Conservation (phyloP, 2,329 filamentous ascomycete genomes). For the Trichoderma sp. region DNA sequence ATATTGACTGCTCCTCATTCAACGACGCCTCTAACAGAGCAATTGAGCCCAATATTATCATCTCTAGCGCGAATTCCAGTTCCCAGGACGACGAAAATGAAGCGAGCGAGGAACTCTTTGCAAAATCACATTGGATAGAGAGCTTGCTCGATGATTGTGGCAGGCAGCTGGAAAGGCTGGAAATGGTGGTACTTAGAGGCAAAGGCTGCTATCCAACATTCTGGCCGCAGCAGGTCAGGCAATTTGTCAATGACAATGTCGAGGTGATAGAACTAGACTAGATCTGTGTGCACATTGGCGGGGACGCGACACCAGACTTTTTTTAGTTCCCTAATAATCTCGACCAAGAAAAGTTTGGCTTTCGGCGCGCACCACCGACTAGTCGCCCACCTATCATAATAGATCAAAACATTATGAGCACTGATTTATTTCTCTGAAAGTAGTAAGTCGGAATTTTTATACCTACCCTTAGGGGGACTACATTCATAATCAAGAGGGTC, state of each 20-base stretch:
- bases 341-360: neutral
- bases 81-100: neutral
- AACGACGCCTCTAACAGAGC: neutral
- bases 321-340: neutral
- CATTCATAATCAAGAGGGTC: too few species aligned
- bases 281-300: neutral
- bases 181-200: neutral
- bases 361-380: neutral
- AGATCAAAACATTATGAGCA: neutral
- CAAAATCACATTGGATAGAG: neutral
- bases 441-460: too few species aligned
- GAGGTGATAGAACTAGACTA: neutral
- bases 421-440: too few species aligned
- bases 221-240: constrained; percentile 1
- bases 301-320: neutral
- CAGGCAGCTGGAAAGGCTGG: neutral
- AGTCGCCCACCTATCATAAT: neutral
- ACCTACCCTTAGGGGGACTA: too few species aligned
- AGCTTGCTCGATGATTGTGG: neutral
- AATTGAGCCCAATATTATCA: neutral
- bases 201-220: neutral
- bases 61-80: neutral
- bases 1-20: neutral
- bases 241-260: neutral
- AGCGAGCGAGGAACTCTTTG: neutral